These are phyloP conservation scores for Thielaviopsis punctulata DNA, from an alignment of 2,329 filamentous ascomycete genomes.

Conservation along the genomic window DNA sequence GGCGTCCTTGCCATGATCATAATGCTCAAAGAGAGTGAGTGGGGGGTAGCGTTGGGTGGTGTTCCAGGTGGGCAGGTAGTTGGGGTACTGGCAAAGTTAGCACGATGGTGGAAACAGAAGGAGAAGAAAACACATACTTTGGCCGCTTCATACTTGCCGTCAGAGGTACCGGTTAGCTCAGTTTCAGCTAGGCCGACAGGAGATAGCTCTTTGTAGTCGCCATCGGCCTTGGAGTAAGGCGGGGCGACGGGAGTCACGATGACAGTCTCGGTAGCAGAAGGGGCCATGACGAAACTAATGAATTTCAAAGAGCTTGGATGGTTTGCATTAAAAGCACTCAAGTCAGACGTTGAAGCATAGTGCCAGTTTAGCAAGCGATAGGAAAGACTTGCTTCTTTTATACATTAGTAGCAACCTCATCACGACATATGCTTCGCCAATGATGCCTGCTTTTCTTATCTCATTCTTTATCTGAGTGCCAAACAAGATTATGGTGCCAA, in stretches of 20 bases:
- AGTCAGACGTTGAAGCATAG: not conserved
- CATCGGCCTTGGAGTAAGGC: slow-evolving; percentile 9
- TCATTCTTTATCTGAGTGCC: not conserved
- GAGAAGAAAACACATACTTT: not conserved
- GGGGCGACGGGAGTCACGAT: not conserved
- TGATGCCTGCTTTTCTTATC: not conserved
- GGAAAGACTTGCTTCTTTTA: not conserved
- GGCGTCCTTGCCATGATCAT: slow-evolving; percentile 60
- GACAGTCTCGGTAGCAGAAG: slow-evolving; percentile 7
- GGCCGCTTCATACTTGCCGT: slow-evolving; percentile 8
- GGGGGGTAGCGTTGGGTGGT: slow-evolving; percentile 46
- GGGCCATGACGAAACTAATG: slow-evolving; percentile 3
- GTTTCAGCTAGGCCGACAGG: slow-evolving; percentile 7
- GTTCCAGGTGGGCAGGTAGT: slow-evolving; percentile 61
- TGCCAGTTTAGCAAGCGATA: not conserved
- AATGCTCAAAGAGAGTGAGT: slow-evolving; percentile 51
- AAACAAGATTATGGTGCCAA: not conserved
- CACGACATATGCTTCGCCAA: not conserved
- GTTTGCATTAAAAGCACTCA: too few relatives aligned
- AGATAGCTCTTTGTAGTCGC: slow-evolving; percentile 10
- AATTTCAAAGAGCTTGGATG: not conserved
- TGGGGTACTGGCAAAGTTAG: slow-evolving; percentile 33
- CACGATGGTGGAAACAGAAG: not conserved
- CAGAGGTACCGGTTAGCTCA: slow-evolving; percentile 8
- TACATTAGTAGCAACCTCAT: not conserved